Base-by-base conservation (phyloP, 192 early-diverging fungal genomes). In the Coemansia javaensis region DNA sequence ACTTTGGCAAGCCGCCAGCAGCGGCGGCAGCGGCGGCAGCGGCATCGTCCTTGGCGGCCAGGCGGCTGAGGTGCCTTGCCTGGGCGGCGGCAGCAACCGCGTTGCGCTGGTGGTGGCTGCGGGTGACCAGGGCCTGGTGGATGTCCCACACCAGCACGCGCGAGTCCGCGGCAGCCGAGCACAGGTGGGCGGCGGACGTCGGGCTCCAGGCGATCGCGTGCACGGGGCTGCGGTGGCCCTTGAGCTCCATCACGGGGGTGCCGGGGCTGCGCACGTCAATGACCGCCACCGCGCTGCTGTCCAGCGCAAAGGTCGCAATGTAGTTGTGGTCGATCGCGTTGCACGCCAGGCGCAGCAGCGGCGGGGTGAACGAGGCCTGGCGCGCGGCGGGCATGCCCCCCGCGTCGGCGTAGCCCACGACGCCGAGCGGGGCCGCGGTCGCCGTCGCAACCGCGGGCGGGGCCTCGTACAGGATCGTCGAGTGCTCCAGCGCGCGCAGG, bases 401-500 rank as follows among this genome's bases (percentile, higher is more conserved):
- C n/a, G n/a, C 35, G 31, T 50, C 61, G 6, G 56, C 24, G 22
- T 42, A 30, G 69, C 15, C 47, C 58, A 17, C n/a, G n/a, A n/a
- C n/a, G 57, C 31, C 33, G 40, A 9, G 35, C 13, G 47, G 34
- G 12, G 53, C 59, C 10, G 50, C 25, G 5, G 69, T 30, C 0
- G 71, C 53, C 1, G 64, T 47, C 12, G 74, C 62, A 9, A 57
- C 54, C 1, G 75, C 63, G 1, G 80, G 58, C 1, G 80, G 79
- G 3, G 90, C 85, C 66, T 99, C 97, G 63, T 98, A 99, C 24
- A 99, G 64, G 50, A 99, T 98, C 7, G 97, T 98, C 8, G 91
- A 96, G 66, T 98, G 97, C 50, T 97, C 97, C 17, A 99, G 77
- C 16, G 89, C 75, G 43, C 97, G 87, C 36, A 97, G 77, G 77